phyloP scores from a whole-genome alignment of 129 eudicot species.

The Chrysanthemum seticuspe region DNA sequence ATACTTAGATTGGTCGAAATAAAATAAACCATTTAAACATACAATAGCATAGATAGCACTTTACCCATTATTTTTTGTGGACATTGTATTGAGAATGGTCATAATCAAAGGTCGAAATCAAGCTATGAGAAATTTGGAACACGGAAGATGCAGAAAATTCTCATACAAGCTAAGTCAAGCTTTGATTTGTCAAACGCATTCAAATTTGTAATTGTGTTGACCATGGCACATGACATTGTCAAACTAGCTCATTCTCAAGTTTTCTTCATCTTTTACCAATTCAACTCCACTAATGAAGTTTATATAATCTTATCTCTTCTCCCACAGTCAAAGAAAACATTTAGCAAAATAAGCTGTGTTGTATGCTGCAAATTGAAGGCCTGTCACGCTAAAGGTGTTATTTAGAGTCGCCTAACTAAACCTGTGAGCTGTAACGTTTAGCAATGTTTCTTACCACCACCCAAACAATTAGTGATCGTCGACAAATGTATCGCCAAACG shows the following conservation, averaged over 20 bases:
- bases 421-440: neutral
- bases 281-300: neutral
- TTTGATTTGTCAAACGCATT: neutral
- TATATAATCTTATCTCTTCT: neutral
- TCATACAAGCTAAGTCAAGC: constrained; percentile 2
- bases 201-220: neutral
- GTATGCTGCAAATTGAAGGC: neutral
- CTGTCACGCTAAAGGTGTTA: neutral
- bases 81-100: too few relatives aligned
- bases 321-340: neutral
- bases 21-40: too few relatives aligned
- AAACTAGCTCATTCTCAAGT: neutral
- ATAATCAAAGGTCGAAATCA: too few relatives aligned
- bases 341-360: neutral
- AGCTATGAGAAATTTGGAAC: neutral
- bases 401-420: neutral
- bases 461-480: constrained; percentile 13
- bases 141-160: neutral
- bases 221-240: neutral
- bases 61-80: too few relatives aligned
- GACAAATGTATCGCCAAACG: constrained; percentile 33
- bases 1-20: too few relatives aligned
- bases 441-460: constrained; percentile 21
- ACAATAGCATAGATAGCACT: too few relatives aligned
- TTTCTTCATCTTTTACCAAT: neutral